Evolutionary conservation across 2,329 filamentous ascomycete species (phyloP).

Genomic region (Aspergillus fischeri): DNA sequence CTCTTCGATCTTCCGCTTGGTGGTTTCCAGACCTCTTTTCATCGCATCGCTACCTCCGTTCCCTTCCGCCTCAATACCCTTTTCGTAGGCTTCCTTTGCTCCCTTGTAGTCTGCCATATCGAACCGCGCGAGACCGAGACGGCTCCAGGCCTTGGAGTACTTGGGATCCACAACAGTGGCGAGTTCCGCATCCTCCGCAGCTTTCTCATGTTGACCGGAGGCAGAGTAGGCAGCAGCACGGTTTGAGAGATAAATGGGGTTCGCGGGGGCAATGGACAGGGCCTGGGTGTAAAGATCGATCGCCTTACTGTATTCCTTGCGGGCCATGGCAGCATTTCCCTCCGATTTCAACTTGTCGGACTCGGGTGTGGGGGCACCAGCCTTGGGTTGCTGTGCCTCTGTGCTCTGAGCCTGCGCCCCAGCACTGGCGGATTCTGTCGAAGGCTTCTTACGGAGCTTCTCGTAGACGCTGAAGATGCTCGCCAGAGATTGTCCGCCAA

Average conservation of each 20-base stretch:
- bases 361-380: constrained; percentile 53
- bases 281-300: constrained; percentile 87
- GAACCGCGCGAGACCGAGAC: constrained; percentile 85
- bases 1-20: constrained; percentile 80
- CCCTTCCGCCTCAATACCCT: constrained; percentile 90
- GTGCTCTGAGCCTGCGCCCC: constrained; percentile 39
- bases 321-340: constrained; percentile 91
- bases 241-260: constrained; percentile 97
- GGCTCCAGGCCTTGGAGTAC: constrained; percentile 97
- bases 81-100: constrained; percentile 88
- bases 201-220: constrained; percentile 75
- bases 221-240: constrained; percentile 90
- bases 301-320: constrained; percentile 80
- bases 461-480: constrained; percentile 96
- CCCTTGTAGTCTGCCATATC: constrained; percentile 87
- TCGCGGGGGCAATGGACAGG: constrained; percentile 72
- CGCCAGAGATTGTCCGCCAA: constrained; percentile 81
- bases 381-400: constrained; percentile 34
- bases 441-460: constrained; percentile 71
- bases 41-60: constrained; percentile 93
- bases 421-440: constrained; percentile 42
- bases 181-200: constrained; percentile 82
- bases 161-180: constrained; percentile 82
- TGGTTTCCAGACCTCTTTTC: constrained; percentile 95
- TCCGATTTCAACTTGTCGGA: constrained; percentile 85